A percentile compares a stretch with the other conserved stretches of the same genome.
Conservation (phyloP, 1,284 basidiomycete genomes). For the Kwoniella shivajii region DNA sequence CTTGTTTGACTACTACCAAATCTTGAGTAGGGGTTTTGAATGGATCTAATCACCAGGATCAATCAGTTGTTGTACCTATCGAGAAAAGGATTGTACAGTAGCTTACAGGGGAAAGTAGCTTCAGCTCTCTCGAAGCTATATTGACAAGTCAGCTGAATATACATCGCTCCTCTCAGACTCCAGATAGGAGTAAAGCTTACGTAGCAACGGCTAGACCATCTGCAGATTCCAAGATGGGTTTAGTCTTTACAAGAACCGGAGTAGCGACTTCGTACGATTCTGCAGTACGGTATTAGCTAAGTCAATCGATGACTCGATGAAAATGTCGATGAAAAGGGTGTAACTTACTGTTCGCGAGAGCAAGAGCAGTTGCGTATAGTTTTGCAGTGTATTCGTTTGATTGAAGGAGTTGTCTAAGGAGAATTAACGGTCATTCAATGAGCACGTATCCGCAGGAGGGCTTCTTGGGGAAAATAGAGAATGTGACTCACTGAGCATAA, state of each 20-base stretch:
- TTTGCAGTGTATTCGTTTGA: constrained; percentile 45
- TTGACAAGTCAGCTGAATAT: constrained; percentile 4
- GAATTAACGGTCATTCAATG: constrained; percentile 39
- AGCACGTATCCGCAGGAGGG: constrained; percentile 46
- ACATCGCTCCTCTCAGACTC: background rate
- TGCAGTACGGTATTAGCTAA: constrained; percentile 15
- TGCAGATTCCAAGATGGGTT: constrained; percentile 50
- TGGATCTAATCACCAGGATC: constrained; percentile 31
- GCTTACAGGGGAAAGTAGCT: constrained; percentile 52
- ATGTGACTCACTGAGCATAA: constrained; percentile 51
- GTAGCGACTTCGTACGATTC: constrained; percentile 49
- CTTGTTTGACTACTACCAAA: constrained; percentile 52
- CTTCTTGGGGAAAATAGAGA: constrained; percentile 21
- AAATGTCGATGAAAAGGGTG: background rate
- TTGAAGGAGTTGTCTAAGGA: constrained; percentile 40
- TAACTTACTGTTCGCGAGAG: constrained; percentile 44
- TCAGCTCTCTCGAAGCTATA: constrained; percentile 50
- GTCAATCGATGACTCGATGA: background rate
- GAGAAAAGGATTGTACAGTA: background rate
- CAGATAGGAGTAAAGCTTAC: constrained; percentile 21
- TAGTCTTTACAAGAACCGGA: constrained; percentile 46
- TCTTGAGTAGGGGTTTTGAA: constrained; percentile 54
- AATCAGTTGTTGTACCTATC: constrained; percentile 1
- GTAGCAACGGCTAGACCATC: constrained; percentile 52
- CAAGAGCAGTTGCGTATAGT: constrained; percentile 47